Evolutionary conservation across 352 stramenopile genomes (phyloP), one percentile per base, ranked within the genome.

Genomic region (Phytophthora ramorum): DNA sequence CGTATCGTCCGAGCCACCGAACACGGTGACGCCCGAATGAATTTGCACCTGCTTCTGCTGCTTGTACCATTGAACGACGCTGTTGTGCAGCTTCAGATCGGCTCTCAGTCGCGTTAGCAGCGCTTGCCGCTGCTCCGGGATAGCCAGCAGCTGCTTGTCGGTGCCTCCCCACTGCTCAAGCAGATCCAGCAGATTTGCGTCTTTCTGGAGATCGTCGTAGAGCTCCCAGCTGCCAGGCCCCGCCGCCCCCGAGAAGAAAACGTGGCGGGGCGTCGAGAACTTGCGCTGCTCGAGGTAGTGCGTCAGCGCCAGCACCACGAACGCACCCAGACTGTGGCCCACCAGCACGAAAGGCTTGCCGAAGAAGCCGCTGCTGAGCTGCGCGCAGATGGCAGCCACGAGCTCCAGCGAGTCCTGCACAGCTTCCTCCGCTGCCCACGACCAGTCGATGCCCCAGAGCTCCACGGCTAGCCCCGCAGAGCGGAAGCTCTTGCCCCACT

Each of bases 301-400:
- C 64, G 82, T 66, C 34, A 93, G 68, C 32, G 75, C 81, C 10
- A 93, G 65, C 38, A 79, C 79, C 40, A 78, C 67, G 20, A 90
- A 60, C 35, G 85, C 82, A n/a, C 85, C 85, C 10, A 93, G 68
- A 61, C 80, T 90, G 69, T 93, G 85, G 50, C 85, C 85, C 22
- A 87, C 37, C 24, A 93, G 50, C 34, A 87, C 80, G 58, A 87
- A 93, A 0, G 75, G 82, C 63, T 93, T 93, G 63, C 87, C 81
- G 53, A 93, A 91, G 69, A 93, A 93, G 38, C 74, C 71, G 47
- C 61, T 63, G 51, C 52, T 68, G 17, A 91, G 68, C 56, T 78
- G 49, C 47, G 63, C 58, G 47, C 75, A 75, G 43, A 88, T 69
- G 12, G 70, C 76, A 10, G 73, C 71, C 41, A 78, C 50, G 16